Evolutionary conservation across 2,329 filamentous ascomycete species (phyloP).

Genomic region (Fusarium irregulare): DNA sequence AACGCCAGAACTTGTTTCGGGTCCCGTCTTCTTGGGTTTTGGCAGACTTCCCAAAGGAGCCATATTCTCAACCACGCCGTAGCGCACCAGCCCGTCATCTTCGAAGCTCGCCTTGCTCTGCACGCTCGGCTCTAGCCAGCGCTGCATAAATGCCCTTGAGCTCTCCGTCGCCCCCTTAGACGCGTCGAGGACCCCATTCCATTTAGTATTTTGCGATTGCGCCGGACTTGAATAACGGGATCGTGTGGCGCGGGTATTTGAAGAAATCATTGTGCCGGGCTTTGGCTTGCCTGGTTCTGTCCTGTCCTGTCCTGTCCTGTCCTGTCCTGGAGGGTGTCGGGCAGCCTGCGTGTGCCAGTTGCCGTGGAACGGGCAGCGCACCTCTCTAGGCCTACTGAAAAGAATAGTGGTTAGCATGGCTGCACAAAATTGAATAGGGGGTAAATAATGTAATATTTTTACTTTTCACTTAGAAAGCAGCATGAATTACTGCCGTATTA

Average conservation of each 20-base stretch:
- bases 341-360: conserved; percentile 33
- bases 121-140: conserved; percentile 69
- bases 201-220: conserved; percentile 48
- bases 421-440: conserved; percentile 6
- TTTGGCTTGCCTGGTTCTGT: conserved; percentile 19
- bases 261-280: conserved; percentile 52
- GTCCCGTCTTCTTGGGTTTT: conserved; percentile 59
- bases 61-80: conserved; percentile 86
- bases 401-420: conserved; percentile 30
- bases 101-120: conserved; percentile 78
- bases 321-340: neutral
- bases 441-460: conserved; percentile 13
- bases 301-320: conserved; percentile 8
- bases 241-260: conserved; percentile 62
- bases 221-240: conserved; percentile 69
- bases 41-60: conserved; percentile 81
- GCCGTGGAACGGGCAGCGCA: conserved; percentile 47
- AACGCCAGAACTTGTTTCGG: conserved; percentile 47
- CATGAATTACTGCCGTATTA: conserved; percentile 49
- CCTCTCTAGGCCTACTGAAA: conserved; percentile 47
- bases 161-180: conserved; percentile 51
- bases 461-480: conserved; percentile 48
- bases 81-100: conserved; percentile 78
- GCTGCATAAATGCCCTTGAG: conserved; percentile 63
- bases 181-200: conserved; percentile 53